A percentile compares a stretch with the other conserved stretches of the same genome.
Conservation (phyloP, 2,329 filamentous ascomycete species). For the Phaeophleospora eucalypticola region DNA sequence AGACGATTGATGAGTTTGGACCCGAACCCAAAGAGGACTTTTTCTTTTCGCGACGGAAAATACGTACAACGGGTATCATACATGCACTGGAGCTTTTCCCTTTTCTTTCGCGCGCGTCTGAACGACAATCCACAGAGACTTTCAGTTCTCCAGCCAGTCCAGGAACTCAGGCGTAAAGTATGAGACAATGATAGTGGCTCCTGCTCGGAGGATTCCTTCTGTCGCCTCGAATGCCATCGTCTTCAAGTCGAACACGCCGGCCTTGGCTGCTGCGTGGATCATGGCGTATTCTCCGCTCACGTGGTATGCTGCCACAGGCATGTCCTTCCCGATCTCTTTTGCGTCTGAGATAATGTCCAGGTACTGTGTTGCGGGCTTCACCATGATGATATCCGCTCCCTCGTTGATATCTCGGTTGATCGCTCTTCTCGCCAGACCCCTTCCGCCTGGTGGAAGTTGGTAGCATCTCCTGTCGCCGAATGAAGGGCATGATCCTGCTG, state of each 20-base stretch:
- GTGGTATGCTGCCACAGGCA: constrained; percentile 93
- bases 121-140: background rate
- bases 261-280: constrained; percentile 92
- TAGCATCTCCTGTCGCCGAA: constrained; percentile 97
- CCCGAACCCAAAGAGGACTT: background rate
- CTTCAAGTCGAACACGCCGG: constrained; percentile 93
- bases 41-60: background rate
- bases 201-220: constrained; percentile 86
- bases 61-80: background rate
- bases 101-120: background rate
- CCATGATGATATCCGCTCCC: constrained; percentile 98
- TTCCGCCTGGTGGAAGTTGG: constrained; percentile 87
- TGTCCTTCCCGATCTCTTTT: constrained; percentile 85
- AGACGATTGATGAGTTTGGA: background rate
- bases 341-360: constrained; percentile 97
- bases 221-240: constrained; percentile 92
- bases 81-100: background rate
- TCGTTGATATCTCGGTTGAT: constrained; percentile 87
- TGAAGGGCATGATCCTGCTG: constrained; percentile 81
- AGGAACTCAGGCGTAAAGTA: constrained; percentile 85
- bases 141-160: constrained; percentile 51
- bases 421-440: constrained; percentile 84
- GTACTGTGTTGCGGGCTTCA: constrained; percentile 94
- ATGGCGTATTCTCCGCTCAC: constrained; percentile 96
- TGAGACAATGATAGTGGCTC: constrained; percentile 86